A percentile compares a stretch with the other conserved stretches of the same genome.
Conservation (phyloP, 2,329 filamentous ascomycete genomes). For the Furcasterigmium sp. region DNA sequence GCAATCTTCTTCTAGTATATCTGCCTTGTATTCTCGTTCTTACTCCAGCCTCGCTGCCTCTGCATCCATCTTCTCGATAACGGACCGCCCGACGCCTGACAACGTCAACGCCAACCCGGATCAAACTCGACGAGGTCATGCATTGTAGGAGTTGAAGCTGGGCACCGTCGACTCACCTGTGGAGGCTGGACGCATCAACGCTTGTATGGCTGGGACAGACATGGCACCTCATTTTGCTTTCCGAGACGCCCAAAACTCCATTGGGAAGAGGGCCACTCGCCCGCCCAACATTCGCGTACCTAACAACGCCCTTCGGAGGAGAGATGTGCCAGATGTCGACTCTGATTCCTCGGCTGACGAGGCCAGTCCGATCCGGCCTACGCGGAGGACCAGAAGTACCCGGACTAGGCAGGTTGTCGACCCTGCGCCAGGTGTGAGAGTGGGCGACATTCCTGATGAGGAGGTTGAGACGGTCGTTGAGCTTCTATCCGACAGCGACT, state of each 20-base stretch:
- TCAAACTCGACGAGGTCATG: background rate
- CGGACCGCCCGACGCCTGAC: background rate
- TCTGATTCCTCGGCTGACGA: conserved; percentile 1
- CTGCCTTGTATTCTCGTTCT: no score
- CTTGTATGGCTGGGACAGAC: conserved; percentile 1
- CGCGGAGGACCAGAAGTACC: background rate
- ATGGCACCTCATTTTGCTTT: conserved; percentile 1
- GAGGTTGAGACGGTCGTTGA: conserved; percentile 2
- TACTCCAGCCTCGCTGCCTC: no score
- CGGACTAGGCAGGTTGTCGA: background rate
- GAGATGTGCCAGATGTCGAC: background rate
- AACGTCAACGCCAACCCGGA: background rate
- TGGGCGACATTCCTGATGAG: no score
- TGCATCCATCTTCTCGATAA: background rate
- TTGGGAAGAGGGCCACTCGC: background rate
- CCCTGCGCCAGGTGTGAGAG: background rate
- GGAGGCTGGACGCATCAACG: background rate
- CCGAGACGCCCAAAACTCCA: background rate
- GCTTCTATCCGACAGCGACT: conserved; percentile 8
- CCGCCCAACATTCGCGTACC: background rate
- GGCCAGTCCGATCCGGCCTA: background rate
- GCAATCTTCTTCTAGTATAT: background rate
- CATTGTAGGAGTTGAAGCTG: background rate
- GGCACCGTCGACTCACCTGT: background rate
- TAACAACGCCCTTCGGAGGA: background rate